A percentile compares a stretch with the other conserved stretches of the same genome.
Evolutionary conservation across 2,329 filamentous ascomycete species (phyloP).

Genomic region (Clarireedia sp.): DNA sequence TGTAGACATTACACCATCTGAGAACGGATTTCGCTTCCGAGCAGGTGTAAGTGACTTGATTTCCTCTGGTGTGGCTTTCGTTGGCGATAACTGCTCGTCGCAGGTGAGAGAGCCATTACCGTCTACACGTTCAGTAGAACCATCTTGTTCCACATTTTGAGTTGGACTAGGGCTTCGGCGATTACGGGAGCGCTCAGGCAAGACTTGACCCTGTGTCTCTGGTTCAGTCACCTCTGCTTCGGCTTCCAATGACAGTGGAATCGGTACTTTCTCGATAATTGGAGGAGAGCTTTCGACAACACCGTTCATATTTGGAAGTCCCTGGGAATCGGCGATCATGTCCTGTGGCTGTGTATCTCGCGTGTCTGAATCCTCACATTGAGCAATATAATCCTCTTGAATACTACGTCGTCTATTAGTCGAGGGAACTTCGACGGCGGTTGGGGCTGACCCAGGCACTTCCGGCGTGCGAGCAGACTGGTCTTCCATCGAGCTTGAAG

Average conservation of each 20-base stretch:
- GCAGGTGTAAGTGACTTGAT: not conserved
- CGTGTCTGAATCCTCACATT: conserved; percentile 22
- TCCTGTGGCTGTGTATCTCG: conserved; percentile 22
- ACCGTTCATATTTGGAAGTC: not conserved
- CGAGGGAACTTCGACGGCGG: conserved; percentile 20
- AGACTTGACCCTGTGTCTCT: not conserved
- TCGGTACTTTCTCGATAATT: not conserved
- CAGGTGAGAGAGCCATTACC: not conserved
- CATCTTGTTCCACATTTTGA: not conserved
- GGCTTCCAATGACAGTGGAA: not conserved
- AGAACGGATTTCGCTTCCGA: conserved; percentile 6
- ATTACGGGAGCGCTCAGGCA: not conserved
- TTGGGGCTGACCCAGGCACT: not conserved
- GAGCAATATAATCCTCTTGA: conserved; percentile 24
- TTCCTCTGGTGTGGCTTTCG: not conserved
- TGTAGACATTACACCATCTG: conserved; percentile 12
- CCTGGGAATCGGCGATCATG: conserved; percentile 26
- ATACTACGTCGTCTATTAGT: conserved; percentile 20
- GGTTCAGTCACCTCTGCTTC: not conserved
- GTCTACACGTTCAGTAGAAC: not conserved
- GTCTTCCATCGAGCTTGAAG: not conserved
- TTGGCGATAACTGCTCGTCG: no score
- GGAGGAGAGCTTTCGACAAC: not conserved
- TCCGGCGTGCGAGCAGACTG: not conserved
- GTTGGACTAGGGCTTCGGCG: not conserved